Base-by-base conservation (phyloP, 306 rosid genomes). In the Fragaria ananassa region DNA sequence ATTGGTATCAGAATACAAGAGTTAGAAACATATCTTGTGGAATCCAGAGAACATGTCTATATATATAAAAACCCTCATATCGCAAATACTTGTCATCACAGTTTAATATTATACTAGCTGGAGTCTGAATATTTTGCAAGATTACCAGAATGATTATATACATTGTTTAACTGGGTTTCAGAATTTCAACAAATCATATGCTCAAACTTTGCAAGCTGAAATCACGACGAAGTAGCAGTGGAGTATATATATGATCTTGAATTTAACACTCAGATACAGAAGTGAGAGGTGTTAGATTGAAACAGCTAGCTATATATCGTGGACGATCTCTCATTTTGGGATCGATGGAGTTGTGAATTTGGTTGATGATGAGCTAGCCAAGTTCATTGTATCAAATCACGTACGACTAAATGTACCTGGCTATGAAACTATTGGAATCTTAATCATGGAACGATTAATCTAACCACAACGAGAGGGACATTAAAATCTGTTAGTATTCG, bases 301-400 rank as follows among this genome's bases (percentile, higher is more conserved):
- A 34, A 27, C 57, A 65, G 41, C 49, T 57, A 57, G 63, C 17
- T 61, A 14, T 29, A 14, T 70, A 57, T 71, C 57, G 17, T 78
- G 66, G 56, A 47, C 45, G 45, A 45, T 45, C 81, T 71, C 8
- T 71, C 76, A 61, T 68, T 68, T 34, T 70, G 80, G 75, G 79
- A 67, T 45, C 69, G 77, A 75, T 57, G 84, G 68, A 81, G 77
- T 70, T 74, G 84, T 63, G 8, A 23, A 25, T 46, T 75, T 76
- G 31, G 45, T 27, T 61, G 41, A 58, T 11, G 21, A 1, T 58
- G n/a, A 54, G 23, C 27, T 56, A 42, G 18, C 73, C 77, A 74
- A 21, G 39, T 82, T 69, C 82, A 74, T 44, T 82, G 82, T 21
- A 78, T 73, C 41, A 18, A 46, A 27, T 60, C 66, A 60, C 3